Percentiles rank a stretch among this genome's conserved stretches.
Conservation (phyloP, 192 early-diverging fungal species). For the Diversispora eburnea region DNA sequence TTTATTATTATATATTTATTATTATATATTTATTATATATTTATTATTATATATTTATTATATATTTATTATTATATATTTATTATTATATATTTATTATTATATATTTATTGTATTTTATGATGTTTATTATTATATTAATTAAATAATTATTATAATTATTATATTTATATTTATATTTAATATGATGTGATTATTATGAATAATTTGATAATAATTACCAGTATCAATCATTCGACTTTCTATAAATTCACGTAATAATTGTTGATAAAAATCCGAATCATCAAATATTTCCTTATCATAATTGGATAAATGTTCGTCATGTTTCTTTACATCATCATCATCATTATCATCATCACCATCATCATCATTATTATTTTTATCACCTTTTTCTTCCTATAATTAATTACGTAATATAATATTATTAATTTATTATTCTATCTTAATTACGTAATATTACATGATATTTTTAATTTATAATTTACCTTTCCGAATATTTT, state of each 20-base stretch:
- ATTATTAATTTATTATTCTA: too few relatives aligned
- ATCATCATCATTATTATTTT: constrained; percentile 35
- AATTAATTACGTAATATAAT: too few relatives aligned
- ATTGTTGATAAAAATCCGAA: constrained; percentile 90
- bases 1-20: constrained; percentile 3
- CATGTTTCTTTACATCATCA: constrained; percentile 45
- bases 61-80: too few relatives aligned
- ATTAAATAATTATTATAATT: neutral
- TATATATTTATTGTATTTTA: too few relatives aligned
- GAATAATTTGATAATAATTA: neutral
- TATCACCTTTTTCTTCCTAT: neutral
- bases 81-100: constrained; percentile 10
- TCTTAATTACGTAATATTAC: too few relatives aligned
- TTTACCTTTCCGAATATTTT: constrained; percentile 48
- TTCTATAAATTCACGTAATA: constrained; percentile 93
- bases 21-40: neutral
- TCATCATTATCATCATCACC: constrained; percentile 38
- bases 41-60: too few relatives aligned
- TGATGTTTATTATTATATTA: too few relatives aligned
- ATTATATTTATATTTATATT: too few relatives aligned
- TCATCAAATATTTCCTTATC: constrained; percentile 95
- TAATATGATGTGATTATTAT: too few relatives aligned
- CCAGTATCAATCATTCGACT: constrained; percentile 80
- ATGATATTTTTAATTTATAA: neutral
- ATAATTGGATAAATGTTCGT: constrained; percentile 64